Evolutionary conservation across 164 flowering plant species (phyloP), one percentile per base, ranked within the genome.

Genomic region (Berberis thunbergii): DNA sequence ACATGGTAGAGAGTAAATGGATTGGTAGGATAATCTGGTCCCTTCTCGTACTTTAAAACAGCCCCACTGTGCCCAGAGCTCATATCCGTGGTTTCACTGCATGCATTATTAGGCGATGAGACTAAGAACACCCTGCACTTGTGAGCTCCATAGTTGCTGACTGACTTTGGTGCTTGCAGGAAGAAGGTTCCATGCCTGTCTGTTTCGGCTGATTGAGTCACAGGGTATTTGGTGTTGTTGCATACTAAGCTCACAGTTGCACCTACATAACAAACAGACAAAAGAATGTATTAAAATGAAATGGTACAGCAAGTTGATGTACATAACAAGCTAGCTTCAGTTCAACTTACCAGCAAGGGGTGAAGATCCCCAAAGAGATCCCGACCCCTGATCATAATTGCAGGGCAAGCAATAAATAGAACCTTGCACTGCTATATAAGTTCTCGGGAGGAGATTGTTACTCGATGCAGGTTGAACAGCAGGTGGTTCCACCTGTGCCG

Each of bases 181-280:
- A 70, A 75, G 79, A 86, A 89, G 74, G 80, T 87, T 2, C 95
- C 98, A n/a, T 89, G 84, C 74, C 79, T 80, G 83, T 91, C 92
- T 6, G 96, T 83, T 5, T 38, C 75, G 3, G 73, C 76, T n/a
- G 68, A 42, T 43, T 41, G 57, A 3, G 11, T 70, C 11, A 59
- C 9, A 1, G 72, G 64, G 61, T 64, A 43, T 76, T 64, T 87
- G 44, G 71, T 77, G 81, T 73, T 83, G 68, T 75, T 80, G 83
- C 98, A 88, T 41, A 55, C 43, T 12, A 91, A 63, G 54, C 63
- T 78, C 44, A 86, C 90, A 9, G 54, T 62, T 1, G 94, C 96
- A 7, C 83, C 97, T 91, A 77, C 43, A 40, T 3, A 10, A 42
- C 45, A 58, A 41, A 42, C 4, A 3, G 4, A 43, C 12, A 43